Evolutionary conservation across 768 basidiomycete genomes (phyloP).

Genomic region (Trametes cinnabarina): DNA sequence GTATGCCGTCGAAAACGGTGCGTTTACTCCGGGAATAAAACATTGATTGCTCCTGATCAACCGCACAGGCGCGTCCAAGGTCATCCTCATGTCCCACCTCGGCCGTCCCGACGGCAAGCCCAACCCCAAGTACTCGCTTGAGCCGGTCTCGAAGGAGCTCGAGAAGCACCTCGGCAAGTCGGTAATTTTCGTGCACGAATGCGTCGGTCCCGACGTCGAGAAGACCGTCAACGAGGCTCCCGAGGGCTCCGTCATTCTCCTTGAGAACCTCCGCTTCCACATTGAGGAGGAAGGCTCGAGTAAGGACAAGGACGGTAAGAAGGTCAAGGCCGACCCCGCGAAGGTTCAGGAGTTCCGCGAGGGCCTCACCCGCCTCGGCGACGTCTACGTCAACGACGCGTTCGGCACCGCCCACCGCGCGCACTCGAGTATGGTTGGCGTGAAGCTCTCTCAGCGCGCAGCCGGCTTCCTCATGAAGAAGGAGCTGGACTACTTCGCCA

Average conservation of each 20-base stretch:
- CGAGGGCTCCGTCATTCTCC: constrained; percentile 74
- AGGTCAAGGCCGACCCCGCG: constrained; percentile 88
- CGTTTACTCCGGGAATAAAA: constrained; percentile 2
- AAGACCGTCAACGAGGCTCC: constrained; percentile 65
- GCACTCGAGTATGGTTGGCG: constrained; percentile 98
- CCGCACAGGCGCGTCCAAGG: constrained; percentile 65
- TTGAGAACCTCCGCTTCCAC: constrained; percentile 98
- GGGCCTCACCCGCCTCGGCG: constrained; percentile 85
- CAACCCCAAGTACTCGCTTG: constrained; percentile 86
- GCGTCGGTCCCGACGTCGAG: constrained; percentile 85
- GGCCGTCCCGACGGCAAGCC: constrained; percentile 95
- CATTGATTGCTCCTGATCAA: constrained; percentile 3
- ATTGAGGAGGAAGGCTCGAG: constrained; percentile 95
- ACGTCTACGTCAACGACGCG: constrained; percentile 97
- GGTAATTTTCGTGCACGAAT: constrained; percentile 82
- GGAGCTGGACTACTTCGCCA: constrained; percentile 98
- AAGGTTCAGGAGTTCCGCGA: constrained; percentile 83
- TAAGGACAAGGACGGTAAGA: constrained; percentile 92
- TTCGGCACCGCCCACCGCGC: constrained; percentile 99
- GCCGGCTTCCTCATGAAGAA: constrained; percentile 98
- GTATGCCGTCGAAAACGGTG: constrained; percentile 86
- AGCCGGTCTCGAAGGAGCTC: constrained; percentile 80
- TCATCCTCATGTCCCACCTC: constrained; percentile 97
- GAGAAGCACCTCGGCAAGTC: constrained; percentile 66
- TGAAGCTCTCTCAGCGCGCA: constrained; percentile 88